Conservation (phyloP, 768 basidiomycete species). For the Terana coerulea region DNA sequence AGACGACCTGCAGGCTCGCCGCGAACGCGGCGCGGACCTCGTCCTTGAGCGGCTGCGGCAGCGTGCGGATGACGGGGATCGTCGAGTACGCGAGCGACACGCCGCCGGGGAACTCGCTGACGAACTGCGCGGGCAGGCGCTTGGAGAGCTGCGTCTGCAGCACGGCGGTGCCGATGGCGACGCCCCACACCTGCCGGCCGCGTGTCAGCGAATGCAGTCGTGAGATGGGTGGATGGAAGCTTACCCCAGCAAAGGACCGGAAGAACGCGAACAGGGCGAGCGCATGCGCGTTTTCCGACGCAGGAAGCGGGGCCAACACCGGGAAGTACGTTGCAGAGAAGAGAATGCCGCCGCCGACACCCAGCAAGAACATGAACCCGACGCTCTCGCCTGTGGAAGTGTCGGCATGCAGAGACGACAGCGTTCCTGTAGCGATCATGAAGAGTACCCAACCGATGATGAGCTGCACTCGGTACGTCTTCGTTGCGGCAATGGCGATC, state of each 20-base stretch:
- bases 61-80: not conserved
- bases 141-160: conserved; percentile 8
- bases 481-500: conserved; percentile 17
- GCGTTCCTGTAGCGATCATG: conserved; percentile 34
- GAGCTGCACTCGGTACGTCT: conserved; percentile 26
- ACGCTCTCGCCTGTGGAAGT: conserved; percentile 19
- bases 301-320: conserved; percentile 24
- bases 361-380: conserved; percentile 24
- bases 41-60: not conserved
- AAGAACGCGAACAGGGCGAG: conserved; percentile 27
- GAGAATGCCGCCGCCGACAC: conserved; percentile 14
- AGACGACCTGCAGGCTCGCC: not conserved
- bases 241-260: conserved; percentile 10
- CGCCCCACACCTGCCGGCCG: not conserved
- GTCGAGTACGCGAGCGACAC: conserved; percentile 9
- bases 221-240: not conserved
- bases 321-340: conserved; percentile 16
- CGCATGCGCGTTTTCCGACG: conserved; percentile 29
- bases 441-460: conserved; percentile 33
- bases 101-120: not conserved
- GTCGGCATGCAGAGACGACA: conserved; percentile 25
- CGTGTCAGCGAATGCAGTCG: not conserved
- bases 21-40: conserved; percentile 7
- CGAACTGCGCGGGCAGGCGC: conserved; percentile 2
- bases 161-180: conserved; percentile 5